Evolutionary conservation across 2,329 filamentous ascomycete genomes (phyloP).

Genomic region (Orbilia brochopaga): DNA sequence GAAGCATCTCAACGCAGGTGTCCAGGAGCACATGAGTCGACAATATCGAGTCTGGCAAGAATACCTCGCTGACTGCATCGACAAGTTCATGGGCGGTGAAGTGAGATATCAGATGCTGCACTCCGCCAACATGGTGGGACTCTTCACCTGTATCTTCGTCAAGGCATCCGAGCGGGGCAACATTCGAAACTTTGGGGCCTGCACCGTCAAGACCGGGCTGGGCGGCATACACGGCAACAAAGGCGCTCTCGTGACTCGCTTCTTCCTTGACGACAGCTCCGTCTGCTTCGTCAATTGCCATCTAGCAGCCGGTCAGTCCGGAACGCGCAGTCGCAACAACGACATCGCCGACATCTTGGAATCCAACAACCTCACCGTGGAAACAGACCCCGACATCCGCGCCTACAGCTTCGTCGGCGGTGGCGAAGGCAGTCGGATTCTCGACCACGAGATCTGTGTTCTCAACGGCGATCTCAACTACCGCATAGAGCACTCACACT

Average conservation of each 20-base stretch:
- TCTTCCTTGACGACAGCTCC: conserved; percentile 90
- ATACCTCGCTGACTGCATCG: conserved; percentile 79
- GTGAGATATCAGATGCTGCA: conserved; percentile 85
- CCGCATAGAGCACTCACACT: conserved; percentile 89
- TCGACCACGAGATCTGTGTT: conserved; percentile 97
- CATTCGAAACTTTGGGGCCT: conserved; percentile 76
- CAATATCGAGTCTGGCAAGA: conserved; percentile 97
- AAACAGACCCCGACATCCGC: conserved; percentile 70
- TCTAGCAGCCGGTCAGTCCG: conserved; percentile 88
- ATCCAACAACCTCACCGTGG: conserved; percentile 72
- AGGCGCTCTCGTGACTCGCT: conserved; percentile 88
- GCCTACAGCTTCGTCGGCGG: conserved; percentile 84
- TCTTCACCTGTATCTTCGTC: conserved; percentile 96
- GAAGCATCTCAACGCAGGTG: conserved; percentile 76
- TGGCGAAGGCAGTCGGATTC: conserved; percentile 91
- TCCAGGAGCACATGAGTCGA: conserved; percentile 91
- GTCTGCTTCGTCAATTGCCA: conserved; percentile 98
- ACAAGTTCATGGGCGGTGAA: conserved; percentile 78
- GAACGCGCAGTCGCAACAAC: conserved; percentile 88
- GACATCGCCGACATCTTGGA: conserved; percentile 91
- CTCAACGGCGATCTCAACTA: conserved; percentile 97
- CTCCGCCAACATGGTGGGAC: conserved; percentile 84
- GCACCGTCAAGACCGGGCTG: conserved; percentile 94
- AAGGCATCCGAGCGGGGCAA: conserved; percentile 77
- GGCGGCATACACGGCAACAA: conserved; percentile 96